These are phyloP conservation scores for Penicillium soppii DNA, from an alignment of 495 filamentous ascomycete species.

Conservation along the genomic window DNA sequence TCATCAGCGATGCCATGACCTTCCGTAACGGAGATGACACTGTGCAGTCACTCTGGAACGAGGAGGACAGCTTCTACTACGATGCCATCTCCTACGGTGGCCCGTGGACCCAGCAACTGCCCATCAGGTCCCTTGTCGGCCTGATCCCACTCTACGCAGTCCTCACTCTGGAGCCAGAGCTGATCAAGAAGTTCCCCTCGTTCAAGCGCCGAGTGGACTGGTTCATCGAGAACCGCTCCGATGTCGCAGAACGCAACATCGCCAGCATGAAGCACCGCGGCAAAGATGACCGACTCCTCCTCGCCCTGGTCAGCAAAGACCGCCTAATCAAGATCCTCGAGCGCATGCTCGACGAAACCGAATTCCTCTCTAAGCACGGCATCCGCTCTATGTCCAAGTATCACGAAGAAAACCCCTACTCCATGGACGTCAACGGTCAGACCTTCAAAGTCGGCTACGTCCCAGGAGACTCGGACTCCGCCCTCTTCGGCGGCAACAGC, in stretches of 20 bases:
- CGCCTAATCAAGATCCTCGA: conserved; percentile 80
- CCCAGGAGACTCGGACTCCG: conserved; percentile 89
- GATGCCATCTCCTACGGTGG: conserved; percentile 96
- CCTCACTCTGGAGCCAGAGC: conserved; percentile 85
- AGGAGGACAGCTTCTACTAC: conserved; percentile 93
- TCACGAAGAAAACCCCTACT: conserved; percentile 85
- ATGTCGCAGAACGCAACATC: conserved; percentile 88
- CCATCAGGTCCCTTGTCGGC: conserved; percentile 86
- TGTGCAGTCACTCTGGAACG: conserved; percentile 83
- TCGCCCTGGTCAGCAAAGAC: conserved; percentile 87
- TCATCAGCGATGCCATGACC: conserved; percentile 98
- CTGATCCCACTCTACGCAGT: conserved; percentile 92
- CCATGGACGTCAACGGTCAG: conserved; percentile 95
- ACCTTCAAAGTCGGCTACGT: conserved; percentile 86
- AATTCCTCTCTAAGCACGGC: conserved; percentile 87
- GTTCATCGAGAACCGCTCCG: conserved; percentile 84
- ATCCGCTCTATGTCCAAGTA: conserved; percentile 93
- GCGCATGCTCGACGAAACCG: conserved; percentile 90
- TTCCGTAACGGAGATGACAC: conserved; percentile 76
- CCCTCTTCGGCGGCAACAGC: conserved; percentile 93
- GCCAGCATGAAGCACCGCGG: conserved; percentile 85
- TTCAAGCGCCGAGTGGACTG: conserved; percentile 92
- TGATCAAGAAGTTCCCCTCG: conserved; percentile 87
- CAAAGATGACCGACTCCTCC: conserved; percentile 80
- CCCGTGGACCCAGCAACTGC: conserved; percentile 88